phyloP scores from a whole-genome alignment of 306 rosid genomes.

The Quercus gilva region DNA sequence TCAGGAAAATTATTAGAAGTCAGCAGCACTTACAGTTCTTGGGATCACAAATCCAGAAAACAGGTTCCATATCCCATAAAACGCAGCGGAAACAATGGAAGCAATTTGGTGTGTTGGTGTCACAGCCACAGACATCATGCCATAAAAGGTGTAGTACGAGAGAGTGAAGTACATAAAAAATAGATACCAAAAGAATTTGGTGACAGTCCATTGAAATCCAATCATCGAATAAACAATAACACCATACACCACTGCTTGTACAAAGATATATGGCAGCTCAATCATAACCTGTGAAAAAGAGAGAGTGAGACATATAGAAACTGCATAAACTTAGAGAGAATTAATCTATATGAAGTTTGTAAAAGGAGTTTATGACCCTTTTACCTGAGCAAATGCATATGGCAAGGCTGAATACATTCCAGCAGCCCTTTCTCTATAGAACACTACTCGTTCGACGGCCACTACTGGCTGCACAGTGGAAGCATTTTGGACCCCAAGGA shows the following conservation, averaged over 20 bases:
- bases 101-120: conserved; percentile 67
- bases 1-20: background rate
- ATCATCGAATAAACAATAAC: conserved; percentile 62
- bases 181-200: conserved; percentile 62
- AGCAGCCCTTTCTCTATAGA: conserved; percentile 83
- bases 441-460: conserved; percentile 68
- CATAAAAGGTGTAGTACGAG: conserved; percentile 60
- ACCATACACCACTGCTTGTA: conserved; percentile 50
- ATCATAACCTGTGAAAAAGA: conserved; percentile 46
- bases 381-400: conserved; percentile 71
- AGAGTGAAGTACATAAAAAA: conserved; percentile 68
- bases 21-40: conserved; percentile 36
- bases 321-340: background rate
- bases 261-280: conserved; percentile 70
- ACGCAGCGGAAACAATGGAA: conserved; percentile 49
- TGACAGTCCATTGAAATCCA: conserved; percentile 53
- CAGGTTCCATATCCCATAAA: conserved; percentile 61
- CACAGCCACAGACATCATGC: conserved; percentile 72
- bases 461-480: conserved; percentile 70
- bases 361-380: background rate
- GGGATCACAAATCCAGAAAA: conserved; percentile 73
- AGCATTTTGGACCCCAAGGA: conserved; percentile 65
- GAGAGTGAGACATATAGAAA: too few species aligned
- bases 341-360: background rate
- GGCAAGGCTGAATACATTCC: conserved; percentile 83